Evolutionary conservation across 106 monocot genomes (phyloP), one percentile per base, ranked within the genome.

Genomic region (Apostasia ramifera): DNA sequence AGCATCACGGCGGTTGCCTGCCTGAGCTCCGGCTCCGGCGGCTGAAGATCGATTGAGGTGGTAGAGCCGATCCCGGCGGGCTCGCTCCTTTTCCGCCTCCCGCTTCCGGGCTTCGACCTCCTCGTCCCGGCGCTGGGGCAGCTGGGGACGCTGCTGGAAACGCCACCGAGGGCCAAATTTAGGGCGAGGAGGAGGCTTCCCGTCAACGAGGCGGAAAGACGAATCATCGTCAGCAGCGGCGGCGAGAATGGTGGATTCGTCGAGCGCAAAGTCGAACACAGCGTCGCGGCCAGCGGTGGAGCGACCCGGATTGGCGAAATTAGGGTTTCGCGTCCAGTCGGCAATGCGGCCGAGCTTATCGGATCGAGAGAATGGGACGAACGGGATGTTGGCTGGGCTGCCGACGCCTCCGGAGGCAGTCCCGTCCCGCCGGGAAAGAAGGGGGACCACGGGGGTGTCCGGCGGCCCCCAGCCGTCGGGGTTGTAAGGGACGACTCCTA

Each of bases 401-500:
- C 55, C 7, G 11, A 61, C 63, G 44, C 59, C 46, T 14, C 59
- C 59, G 51, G 61, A 48, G 52, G 48, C 59, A 39, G 53, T 55
- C 53, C 56, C 47, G 50, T 42, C 61, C 49, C 66, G 55, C 67
- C 45, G 48, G 40, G 66, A 44, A 73, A 84, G 74, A 63, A 79
- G 66, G 5, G 94, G 82, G 39, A 65, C 57, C 9, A 79, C 60
- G 0, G 81, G 81, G 12, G 77, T 57, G 9, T 91, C 88, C 10
- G 92, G 92, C 0, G 95, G 95, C 9, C 95, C 92, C 95, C 95
- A 97, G 10, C 95, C 92, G 69, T 97, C 95, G n/a, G 92, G 84
- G 66, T 97, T 97, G 79, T 82, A 97, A 50, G 95, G 92, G 3
- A 92, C 95, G 45, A 74, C 60, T 52, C 84, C 81, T 43, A 95